phyloP scores from a whole-genome alignment of 306 rosid species.

The Prunus armeniaca region DNA sequence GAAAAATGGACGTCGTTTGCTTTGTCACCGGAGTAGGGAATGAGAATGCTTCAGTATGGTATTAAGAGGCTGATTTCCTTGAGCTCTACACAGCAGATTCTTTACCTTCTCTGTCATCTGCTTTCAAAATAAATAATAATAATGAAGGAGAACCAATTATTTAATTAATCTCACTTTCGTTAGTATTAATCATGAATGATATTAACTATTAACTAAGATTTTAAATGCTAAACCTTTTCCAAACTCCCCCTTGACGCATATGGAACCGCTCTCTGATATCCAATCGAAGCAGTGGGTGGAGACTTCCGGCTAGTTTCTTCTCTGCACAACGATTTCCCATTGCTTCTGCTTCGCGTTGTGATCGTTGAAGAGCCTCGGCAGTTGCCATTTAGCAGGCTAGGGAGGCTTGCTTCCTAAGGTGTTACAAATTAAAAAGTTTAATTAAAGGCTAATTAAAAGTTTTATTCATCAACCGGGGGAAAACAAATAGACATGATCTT shows the following conservation, averaged over 20 bases:
- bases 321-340: constrained; percentile 57
- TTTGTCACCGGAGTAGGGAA: constrained; percentile 57
- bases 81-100: constrained; percentile 58
- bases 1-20: background rate
- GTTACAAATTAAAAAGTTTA: background rate
- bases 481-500: background rate
- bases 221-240: constrained; percentile 50
- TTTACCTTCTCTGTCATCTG: constrained; percentile 72
- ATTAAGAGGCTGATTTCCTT: constrained; percentile 55
- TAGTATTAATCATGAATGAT: background rate
- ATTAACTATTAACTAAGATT: background rate
- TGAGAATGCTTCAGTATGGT: constrained; percentile 71
- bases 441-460: background rate
- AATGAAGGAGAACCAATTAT: too few species aligned
- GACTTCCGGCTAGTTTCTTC: constrained; percentile 64
- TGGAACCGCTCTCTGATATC: constrained; percentile 70
- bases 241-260: constrained; percentile 56
- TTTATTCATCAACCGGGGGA: background rate
- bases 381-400: constrained; percentile 45
- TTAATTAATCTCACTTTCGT: background rate
- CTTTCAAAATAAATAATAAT: constrained; percentile 6
- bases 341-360: constrained; percentile 66
- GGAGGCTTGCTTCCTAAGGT: constrained; percentile 78
- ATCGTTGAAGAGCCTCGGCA: constrained; percentile 47
- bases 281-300: constrained; percentile 40